phyloP scores from a whole-genome alignment of 306 rosid species.

The Vicia faba region DNA sequence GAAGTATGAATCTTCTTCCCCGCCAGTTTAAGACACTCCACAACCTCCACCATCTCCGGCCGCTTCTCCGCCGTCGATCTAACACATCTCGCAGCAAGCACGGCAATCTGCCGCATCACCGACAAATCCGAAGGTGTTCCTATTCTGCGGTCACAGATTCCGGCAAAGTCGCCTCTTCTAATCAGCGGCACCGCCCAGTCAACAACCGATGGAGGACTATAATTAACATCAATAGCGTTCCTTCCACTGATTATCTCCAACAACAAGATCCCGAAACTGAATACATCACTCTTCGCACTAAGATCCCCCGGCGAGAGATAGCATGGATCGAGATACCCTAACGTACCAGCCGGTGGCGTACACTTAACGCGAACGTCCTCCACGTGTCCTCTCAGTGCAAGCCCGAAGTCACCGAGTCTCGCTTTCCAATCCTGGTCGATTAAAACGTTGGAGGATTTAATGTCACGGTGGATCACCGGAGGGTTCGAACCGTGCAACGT shows the following conservation, averaged over 20 bases:
- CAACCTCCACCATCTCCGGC: conserved; percentile 76
- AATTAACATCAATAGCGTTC: conserved; percentile 77
- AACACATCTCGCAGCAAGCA: conserved; percentile 72
- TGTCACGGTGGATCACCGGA: conserved; percentile 88
- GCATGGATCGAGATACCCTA: conserved; percentile 87
- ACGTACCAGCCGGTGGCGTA: conserved; percentile 93
- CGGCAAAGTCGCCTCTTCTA: conserved; percentile 48
- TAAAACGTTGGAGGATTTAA: conserved; percentile 78
- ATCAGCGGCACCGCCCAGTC: conserved; percentile 90
- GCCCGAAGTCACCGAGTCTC: conserved; percentile 80
- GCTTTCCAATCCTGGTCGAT: conserved; percentile 64
- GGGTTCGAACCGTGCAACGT: conserved; percentile 67
- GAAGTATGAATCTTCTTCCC: conserved; percentile 45
- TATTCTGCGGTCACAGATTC: conserved; percentile 60
- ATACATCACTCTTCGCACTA: conserved; percentile 83
- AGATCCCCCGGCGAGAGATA: conserved; percentile 89
- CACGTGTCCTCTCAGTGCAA: conserved; percentile 83
- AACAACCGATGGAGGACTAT: conserved; percentile 84
- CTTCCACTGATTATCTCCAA: conserved; percentile 82
- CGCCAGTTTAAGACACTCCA: conserved; percentile 51
- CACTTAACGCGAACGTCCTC: conserved; percentile 81
- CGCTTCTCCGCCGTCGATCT: conserved; percentile 70
- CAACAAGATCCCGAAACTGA: conserved; percentile 85
- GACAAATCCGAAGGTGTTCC: conserved; percentile 48
- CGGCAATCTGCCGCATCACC: conserved; percentile 50